Percentiles rank a stretch among this genome's conserved stretches.
Evolutionary conservation across 2,329 filamentous ascomycete genomes (phyloP).

Genomic region (Fusarium stilboides): DNA sequence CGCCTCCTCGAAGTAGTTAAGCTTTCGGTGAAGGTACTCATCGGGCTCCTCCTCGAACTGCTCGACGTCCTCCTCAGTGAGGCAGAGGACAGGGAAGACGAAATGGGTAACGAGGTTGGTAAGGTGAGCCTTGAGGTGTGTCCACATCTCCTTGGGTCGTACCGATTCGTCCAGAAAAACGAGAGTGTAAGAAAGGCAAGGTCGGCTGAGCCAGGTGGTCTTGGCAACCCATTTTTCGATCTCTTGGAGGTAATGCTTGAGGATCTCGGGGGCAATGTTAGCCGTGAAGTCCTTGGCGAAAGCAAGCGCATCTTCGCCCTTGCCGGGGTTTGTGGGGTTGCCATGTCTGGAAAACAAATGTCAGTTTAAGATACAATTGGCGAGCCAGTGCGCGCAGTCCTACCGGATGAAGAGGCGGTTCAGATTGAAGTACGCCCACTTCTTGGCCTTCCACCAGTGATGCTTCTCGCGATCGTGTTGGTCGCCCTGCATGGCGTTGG

Average conservation of each 20-base stretch:
- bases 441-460: constrained; percentile 99
- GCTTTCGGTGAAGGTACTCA: constrained; percentile 95
- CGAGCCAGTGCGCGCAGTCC: constrained; percentile 42
- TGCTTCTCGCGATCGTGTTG: constrained; percentile 90
- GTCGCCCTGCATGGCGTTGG: constrained; percentile 86
- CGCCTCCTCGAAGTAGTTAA: constrained; percentile 98
- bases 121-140: constrained; percentile 91
- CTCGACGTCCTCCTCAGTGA: constrained; percentile 92
- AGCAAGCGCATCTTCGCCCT: constrained; percentile 80
- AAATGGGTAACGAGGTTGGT: constrained; percentile 94
- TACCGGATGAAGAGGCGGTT: constrained; percentile 95
- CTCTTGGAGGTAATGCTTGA: constrained; percentile 93
- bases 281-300: constrained; percentile 93
- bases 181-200: constrained; percentile 92
- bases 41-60: constrained; percentile 95
- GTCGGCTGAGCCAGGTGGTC: constrained; percentile 93
- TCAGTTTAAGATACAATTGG: constrained; percentile 10
- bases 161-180: constrained; percentile 98
- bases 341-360: constrained; percentile 77
- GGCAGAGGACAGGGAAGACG: constrained; percentile 94
- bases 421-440: constrained; percentile 98
- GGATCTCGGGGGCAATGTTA: constrained; percentile 94
- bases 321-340: constrained; percentile 83
- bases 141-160: constrained; percentile 97
- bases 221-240: constrained; percentile 99